Base-by-base conservation (phyloP, 1,284 basidiomycete genomes). In the Rhodotorula sp. region DNA sequence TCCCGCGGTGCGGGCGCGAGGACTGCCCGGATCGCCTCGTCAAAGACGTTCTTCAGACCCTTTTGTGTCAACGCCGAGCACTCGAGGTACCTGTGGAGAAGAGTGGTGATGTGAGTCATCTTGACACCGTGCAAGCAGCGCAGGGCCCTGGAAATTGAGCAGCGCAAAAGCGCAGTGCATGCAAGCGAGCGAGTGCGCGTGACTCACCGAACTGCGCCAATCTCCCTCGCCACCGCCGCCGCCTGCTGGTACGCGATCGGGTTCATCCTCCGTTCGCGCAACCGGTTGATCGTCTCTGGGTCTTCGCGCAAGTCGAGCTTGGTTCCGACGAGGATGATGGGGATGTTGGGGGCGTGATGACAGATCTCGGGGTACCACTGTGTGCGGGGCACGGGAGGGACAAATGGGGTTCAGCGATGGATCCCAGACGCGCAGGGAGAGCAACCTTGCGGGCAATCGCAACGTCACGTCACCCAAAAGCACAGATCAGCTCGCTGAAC, bases 261-360 rank as follows among this genome's bases (percentile, higher is more conserved):
- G 67, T 89, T 87, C 91, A 97, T 96, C 79, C 95, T 89, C 77
- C 97, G 87, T 80, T 98, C 97, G 78, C 92, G 86, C 78, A 99
- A 85, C 84, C 94, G 96, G 81, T 94, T 90, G 76, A 97, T 90
- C 52, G 92, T 95, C 66, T 87, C 86, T 21, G 87, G 91, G 83
- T 99, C 97, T 82, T 99, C 96, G 78, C 97, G 90, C 80, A 99
- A 85, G 85, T 99, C 97, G 75, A 98, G 87, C 85, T 99, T 99
- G 68, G 97, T 99, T 39, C 97, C 97, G 65, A 99, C 95, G 69
- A 99, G 86, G 77, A 99, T 91, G 77, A 97, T 90, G 65, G 83
- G 82, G 91, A 93, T 78, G 92, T 97, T 82, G 67, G 97, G 97
- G 46, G 96, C 95, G 83, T 99, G 96, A 83, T 99, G 97, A 56